These are phyloP conservation scores for Xylariaceae sp. DNA, from an alignment of 2,329 filamentous ascomycete genomes.

Conservation along the genomic window DNA sequence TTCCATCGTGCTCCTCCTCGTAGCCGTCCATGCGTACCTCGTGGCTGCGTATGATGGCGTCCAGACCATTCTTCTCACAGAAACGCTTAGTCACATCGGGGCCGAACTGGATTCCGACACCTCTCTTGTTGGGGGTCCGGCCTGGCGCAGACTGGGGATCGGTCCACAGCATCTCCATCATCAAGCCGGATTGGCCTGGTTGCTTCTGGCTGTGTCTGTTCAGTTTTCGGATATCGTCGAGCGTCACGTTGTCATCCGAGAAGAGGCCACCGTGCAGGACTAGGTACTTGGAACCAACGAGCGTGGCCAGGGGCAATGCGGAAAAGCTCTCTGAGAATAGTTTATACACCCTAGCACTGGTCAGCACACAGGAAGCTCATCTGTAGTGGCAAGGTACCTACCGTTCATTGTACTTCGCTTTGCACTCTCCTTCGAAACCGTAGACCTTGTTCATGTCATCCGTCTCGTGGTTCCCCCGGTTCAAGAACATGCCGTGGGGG, in stretches of 20 bases:
- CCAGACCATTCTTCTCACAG: conserved; percentile 91
- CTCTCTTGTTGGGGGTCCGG: conserved; percentile 90
- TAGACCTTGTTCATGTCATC: conserved; percentile 99
- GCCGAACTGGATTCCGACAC: conserved; percentile 93
- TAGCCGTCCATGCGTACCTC: conserved; percentile 99
- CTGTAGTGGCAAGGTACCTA: conserved; percentile 20
- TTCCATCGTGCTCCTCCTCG: conserved; percentile 92
- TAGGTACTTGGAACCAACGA: conserved; percentile 86
- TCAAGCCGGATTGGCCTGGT: conserved; percentile 86
- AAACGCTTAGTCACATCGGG: conserved; percentile 94
- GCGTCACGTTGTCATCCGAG: conserved; percentile 85
- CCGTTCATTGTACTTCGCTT: conserved; percentile 93
- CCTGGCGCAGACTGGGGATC: conserved; percentile 85
- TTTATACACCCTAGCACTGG: conserved; percentile 67
- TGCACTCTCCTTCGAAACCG: conserved; percentile 97
- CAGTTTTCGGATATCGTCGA: conserved; percentile 91
- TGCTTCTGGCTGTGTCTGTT: conserved; percentile 87
- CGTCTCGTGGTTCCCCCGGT: conserved; percentile 97
- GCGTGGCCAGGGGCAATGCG: conserved; percentile 81
- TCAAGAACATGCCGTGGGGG: conserved; percentile 84
- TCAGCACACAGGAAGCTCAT: conserved; percentile 15
- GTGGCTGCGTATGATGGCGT: conserved; percentile 93
- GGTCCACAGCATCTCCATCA: conserved; percentile 99
- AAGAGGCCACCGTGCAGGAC: conserved; percentile 93
- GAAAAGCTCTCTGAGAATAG: conserved; percentile 98